Percentiles rank a stretch among this genome's conserved stretches.
Evolutionary conservation across 768 basidiomycete species (phyloP).

Genomic region (Agaricus sinodeliciosus): DNA sequence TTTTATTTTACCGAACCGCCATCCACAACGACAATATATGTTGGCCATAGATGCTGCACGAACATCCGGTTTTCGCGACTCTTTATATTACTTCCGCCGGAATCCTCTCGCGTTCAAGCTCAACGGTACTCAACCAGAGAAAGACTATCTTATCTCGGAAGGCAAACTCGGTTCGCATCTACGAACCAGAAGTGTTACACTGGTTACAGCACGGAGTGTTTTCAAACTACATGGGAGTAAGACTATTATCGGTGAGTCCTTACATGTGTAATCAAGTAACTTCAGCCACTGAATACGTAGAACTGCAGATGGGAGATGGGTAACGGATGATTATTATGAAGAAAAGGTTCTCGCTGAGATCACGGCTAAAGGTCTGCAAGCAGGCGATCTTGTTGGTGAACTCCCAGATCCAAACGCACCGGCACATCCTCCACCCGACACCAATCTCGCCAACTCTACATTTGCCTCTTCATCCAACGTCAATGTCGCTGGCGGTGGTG

Average conservation of each 20-base stretch:
- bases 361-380: conserved; percentile 71
- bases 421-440: conserved; percentile 37
- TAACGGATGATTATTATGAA: conserved; percentile 95
- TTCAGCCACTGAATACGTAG: not conserved
- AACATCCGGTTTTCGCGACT: conserved; percentile 93
- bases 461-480: conserved; percentile 25
- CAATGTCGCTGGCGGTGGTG: conserved; percentile 41
- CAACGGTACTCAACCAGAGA: conserved; percentile 83
- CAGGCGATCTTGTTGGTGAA: conserved; percentile 80
- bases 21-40: conserved; percentile 84
- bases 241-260: conserved; percentile 71
- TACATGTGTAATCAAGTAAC: not conserved
- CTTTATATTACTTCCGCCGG: conserved; percentile 94
- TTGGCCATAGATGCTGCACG: conserved; percentile 97
- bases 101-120: conserved; percentile 89
- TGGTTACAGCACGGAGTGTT: conserved; percentile 87
- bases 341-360: conserved; percentile 73
- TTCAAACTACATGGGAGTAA: conserved; percentile 94
- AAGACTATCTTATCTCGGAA: conserved; percentile 83
- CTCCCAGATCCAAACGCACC: conserved; percentile 67
- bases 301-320: conserved; percentile 77
- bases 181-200: conserved; percentile 86
- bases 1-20: conserved; percentile 79
- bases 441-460: conserved; percentile 29
- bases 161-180: conserved; percentile 88